A percentile compares a stretch with the other conserved stretches of the same genome.
Evolutionary conservation across 257 asterid genomes (phyloP).

Genomic region (Solanum arcanum): DNA sequence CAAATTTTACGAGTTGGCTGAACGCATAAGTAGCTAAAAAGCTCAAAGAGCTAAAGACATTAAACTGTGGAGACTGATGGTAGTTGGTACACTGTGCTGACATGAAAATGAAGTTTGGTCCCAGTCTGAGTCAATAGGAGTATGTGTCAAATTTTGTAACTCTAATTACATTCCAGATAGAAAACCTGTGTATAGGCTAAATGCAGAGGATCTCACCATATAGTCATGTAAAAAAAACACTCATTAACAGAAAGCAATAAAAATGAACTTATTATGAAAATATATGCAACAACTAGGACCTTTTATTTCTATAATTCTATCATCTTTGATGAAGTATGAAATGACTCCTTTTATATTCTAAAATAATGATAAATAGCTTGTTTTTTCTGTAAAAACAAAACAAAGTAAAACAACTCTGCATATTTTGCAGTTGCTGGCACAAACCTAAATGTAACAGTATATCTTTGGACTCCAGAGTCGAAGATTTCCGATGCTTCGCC

Average conservation of each 20-base stretch:
- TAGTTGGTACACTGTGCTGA: background rate
- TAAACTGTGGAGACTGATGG: background rate
- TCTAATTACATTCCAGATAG: background rate
- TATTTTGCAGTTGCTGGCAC: slow-evolving; percentile 15
- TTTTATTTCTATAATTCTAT: background rate
- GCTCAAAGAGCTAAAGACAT: background rate
- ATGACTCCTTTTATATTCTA: background rate
- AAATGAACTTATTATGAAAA: background rate
- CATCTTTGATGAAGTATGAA: background rate
- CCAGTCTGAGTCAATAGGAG: background rate
- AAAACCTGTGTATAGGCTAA: background rate
- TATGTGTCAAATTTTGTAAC: background rate
- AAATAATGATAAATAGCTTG: background rate
- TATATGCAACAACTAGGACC: background rate
- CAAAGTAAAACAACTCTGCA: background rate
- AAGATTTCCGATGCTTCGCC: slow-evolving; percentile 93
- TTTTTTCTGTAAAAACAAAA: background rate
- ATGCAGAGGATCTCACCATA: background rate
- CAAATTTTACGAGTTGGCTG: background rate
- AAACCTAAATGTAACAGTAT: slow-evolving; percentile 86
- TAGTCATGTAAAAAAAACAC: background rate
- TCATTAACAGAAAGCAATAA: background rate
- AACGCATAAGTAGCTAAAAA: background rate
- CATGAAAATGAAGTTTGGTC: background rate
- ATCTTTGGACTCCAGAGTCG: slow-evolving; percentile 86